Evolutionary conservation across 176 grass and related monocot species (phyloP), one percentile per base, ranked within the genome.

Genomic region (Bromus sterilis): DNA sequence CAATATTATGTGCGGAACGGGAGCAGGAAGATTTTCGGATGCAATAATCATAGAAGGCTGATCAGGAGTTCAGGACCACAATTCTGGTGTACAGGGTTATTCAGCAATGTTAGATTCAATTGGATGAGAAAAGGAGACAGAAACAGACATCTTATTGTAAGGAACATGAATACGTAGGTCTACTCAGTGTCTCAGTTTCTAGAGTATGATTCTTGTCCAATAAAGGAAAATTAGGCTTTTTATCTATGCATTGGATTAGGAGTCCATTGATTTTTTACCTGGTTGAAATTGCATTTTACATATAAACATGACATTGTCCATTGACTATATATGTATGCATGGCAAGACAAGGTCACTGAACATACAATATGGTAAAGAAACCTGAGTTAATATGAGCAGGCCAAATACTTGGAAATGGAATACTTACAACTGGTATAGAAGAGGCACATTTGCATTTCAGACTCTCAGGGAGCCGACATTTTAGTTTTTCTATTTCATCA

Each of bases 401-500:
- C 28, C 2, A n/a, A n/a, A 61, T 44, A 63, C 32, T 3, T 32
- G 16, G 7, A 39, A 39, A 77, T 31, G 4, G 28, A 44, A 75
- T 75, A 87, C 91, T 93, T 70, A 93, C 44, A 48, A 20, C 46
- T 49, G 46, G 46, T 0, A 49, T 49, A 49, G 46, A 49, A 49
- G 46, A 49, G 0, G 46, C 46, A 20, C 46, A 49, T 49, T 49
- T 49, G 46, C 46, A 49, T 49, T 49, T 49, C 46, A 49, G 46
- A 49, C 46, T 49, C 46, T 20, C 46, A 49, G 46, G 46, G 16
- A 18, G 46, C 46, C 46, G 77, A 82, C 46, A 5, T 9, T 20
- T 49, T 0, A 49, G 46, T 49, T 49, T 20, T 49, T 20, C 16
- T 49, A 49, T 49, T 49, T 49, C 46, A 49, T 49, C 16, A 2